Conservation (phyloP, 441 rosid genomes). For the Aleurites moluccanus region DNA sequence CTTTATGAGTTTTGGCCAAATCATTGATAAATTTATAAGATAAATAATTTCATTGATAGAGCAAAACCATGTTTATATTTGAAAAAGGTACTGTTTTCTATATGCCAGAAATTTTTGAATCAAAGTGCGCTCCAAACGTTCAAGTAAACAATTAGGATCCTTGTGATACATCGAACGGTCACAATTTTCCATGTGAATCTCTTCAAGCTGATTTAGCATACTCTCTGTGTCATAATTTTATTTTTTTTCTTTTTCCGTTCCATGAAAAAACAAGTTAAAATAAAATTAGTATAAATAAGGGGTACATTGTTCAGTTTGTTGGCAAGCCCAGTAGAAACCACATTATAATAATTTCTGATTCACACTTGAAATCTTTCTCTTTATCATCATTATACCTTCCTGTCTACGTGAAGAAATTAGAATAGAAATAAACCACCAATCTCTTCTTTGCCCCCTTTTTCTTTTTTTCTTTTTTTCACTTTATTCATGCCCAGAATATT, state of each 20-base stretch:
- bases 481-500: slow-evolving; percentile 27
- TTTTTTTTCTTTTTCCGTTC: no score
- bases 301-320: slow-evolving; percentile 36
- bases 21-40: no score
- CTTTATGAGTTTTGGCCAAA: no score
- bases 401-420: slow-evolving; percentile 62
- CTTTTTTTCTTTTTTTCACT: slow-evolving; percentile 17
- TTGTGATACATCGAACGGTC: slow-evolving; percentile 86
- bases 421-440: slow-evolving; percentile 30
- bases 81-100: slow-evolving; percentile 7
- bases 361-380: slow-evolving; percentile 21
- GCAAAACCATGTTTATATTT: slow-evolving; percentile 4
- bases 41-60: no score
- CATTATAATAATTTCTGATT: slow-evolving; percentile 24
- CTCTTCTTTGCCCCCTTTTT: slow-evolving; percentile 15
- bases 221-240: no score
- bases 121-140: slow-evolving; percentile 89
- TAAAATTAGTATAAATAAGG: slow-evolving; percentile 13
- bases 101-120: slow-evolving; percentile 39
- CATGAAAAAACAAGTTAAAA: background rate
- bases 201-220: slow-evolving; percentile 38
- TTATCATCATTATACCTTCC: slow-evolving; percentile 62
- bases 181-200: slow-evolving; percentile 70
- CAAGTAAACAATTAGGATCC: slow-evolving; percentile 42
- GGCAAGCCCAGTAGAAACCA: slow-evolving; percentile 32